Evolutionary conservation across 2,329 filamentous ascomycete species (phyloP).

Genomic region (Neoarthrinium moseri): DNA sequence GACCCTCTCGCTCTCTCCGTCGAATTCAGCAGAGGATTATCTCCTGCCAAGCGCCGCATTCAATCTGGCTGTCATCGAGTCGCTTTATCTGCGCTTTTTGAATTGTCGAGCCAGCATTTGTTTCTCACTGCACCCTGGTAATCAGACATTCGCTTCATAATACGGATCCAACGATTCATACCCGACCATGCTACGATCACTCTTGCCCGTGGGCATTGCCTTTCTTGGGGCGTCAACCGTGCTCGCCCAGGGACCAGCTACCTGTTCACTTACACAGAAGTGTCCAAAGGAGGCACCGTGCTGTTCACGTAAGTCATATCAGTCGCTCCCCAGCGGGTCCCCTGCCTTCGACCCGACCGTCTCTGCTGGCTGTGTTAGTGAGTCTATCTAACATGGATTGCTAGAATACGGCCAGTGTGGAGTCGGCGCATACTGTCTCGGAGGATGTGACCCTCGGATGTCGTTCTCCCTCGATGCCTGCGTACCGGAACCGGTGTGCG

Average conservation of each 20-base stretch:
- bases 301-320: conserved; percentile 68
- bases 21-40: no score
- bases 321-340: not conserved
- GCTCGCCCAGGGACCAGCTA: conserved; percentile 31
- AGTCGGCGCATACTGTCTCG: conserved; percentile 90
- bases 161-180: no score
- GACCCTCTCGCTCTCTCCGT: no score
- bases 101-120: no score
- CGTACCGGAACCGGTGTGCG: conserved; percentile 78
- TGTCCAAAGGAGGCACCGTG: conserved; percentile 75
- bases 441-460: conserved; percentile 86
- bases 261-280: conserved; percentile 50
- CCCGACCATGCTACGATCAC: conserved; percentile 25
- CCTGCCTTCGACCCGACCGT: not conserved
- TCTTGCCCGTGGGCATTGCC: conserved; percentile 34
- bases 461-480: conserved; percentile 84
- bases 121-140: no score
- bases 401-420: conserved; percentile 91
- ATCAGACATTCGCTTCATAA: no score
- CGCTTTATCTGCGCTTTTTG: no score
- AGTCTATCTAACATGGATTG: conserved; percentile 2
- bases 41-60: no score
- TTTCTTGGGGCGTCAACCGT: conserved; percentile 37
- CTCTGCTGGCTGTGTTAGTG: not conserved
- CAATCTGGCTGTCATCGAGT: no score